phyloP scores from a whole-genome alignment of 108 stramenopile genomes.

The Nitzschia sp. region DNA sequence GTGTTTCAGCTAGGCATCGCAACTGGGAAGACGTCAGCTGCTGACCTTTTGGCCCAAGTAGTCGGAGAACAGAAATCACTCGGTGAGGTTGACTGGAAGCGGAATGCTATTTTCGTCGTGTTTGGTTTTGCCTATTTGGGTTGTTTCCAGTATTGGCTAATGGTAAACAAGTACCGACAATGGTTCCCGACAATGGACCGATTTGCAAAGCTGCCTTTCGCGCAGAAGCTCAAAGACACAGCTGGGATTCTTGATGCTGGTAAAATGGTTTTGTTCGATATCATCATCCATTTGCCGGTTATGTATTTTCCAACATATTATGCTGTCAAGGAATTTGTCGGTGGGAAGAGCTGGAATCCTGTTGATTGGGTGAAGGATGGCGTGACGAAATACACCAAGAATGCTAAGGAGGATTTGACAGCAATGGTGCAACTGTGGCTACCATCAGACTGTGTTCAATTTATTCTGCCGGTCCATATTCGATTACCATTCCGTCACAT shows the following conservation, averaged over 20 bases:
- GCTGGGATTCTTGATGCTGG: conserved; percentile 80
- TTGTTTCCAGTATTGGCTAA: conserved; percentile 86
- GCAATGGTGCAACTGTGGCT: conserved; percentile 90
- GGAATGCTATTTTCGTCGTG: conserved; percentile 80
- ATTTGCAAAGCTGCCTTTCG: conserved; percentile 67
- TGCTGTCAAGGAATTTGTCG: conserved; percentile 86
- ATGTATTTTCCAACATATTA: conserved; percentile 94
- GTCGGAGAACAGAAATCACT: conserved; percentile 70
- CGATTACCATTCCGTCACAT: conserved; percentile 89
- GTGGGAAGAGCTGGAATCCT: conserved; percentile 75
- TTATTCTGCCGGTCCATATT: conserved; percentile 84
- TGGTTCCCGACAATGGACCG: conserved; percentile 85
- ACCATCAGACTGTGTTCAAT: conserved; percentile 89
- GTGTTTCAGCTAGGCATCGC: conserved; percentile 79
- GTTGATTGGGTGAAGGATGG: conserved; percentile 86
- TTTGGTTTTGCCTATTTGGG: conserved; percentile 90
- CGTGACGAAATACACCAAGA: conserved; percentile 67
- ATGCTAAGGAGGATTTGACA: conserved; percentile 76
- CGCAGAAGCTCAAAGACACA: conserved; percentile 76
- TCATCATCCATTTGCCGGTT: conserved; percentile 83
- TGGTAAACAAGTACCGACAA: conserved; percentile 76
- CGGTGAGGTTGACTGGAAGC: conserved; percentile 79
- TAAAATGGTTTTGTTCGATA: conserved; percentile 92
- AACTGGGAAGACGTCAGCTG: conserved; percentile 79
- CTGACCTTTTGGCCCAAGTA: conserved; percentile 82